phyloP scores from a whole-genome alignment of 2,329 filamentous ascomycete genomes.

The Xylaria sp. region DNA sequence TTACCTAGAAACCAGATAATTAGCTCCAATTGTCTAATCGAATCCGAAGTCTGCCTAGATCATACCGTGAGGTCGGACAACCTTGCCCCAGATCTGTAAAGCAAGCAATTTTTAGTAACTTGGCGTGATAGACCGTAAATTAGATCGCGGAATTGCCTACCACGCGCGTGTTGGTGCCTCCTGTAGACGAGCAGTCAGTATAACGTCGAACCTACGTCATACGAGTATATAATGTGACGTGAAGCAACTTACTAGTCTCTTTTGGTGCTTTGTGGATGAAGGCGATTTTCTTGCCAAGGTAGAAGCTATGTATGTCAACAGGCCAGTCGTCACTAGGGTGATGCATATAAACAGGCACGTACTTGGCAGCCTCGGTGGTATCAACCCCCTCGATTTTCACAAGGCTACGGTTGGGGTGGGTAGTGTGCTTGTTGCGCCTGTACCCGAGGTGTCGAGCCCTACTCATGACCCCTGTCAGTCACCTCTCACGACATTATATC shows the following conservation, averaged over 20 bases:
- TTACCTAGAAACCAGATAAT: slow-evolving; percentile 26
- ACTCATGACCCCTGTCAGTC: slow-evolving; percentile 23
- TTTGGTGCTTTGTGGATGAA: slow-evolving; percentile 36
- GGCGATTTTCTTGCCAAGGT: slow-evolving; percentile 36
- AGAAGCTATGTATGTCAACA: slow-evolving; percentile 31
- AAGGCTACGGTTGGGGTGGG: slow-evolving; percentile 32
- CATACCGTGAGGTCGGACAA: slow-evolving; percentile 35
- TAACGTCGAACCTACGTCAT: neutral
- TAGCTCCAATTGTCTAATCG: neutral
- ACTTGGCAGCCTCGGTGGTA: slow-evolving; percentile 32
- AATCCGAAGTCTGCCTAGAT: neutral
- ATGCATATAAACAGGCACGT: slow-evolving; percentile 19
- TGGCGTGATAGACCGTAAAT: neutral
- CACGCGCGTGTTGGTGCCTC: slow-evolving; percentile 33
- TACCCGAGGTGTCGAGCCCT: slow-evolving; percentile 37
- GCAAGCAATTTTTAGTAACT: slow-evolving; percentile 7
- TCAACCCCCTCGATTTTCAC: slow-evolving; percentile 37
- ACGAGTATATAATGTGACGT: neutral
- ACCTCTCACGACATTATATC: neutral
- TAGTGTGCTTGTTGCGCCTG: slow-evolving; percentile 32
- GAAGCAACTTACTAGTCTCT: slow-evolving; percentile 27
- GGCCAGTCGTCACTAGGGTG: neutral
- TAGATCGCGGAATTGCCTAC: slow-evolving; percentile 20
- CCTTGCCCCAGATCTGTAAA: slow-evolving; percentile 36
- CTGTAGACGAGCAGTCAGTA: slow-evolving; percentile 25